phyloP scores from a whole-genome alignment of 169 alveolate genomes.

The Plasmodium gaboni region DNA sequence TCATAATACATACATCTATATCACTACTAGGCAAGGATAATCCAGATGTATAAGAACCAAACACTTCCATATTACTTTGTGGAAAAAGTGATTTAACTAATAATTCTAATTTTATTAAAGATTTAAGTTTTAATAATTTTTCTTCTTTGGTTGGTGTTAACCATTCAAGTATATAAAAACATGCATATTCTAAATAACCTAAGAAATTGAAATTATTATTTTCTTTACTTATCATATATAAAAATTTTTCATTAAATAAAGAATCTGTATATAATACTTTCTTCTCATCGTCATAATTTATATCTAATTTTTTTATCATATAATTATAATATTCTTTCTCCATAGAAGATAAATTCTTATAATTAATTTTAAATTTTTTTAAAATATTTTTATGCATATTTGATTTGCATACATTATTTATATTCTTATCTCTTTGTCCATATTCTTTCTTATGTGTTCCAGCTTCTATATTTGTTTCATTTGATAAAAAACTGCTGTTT shows the following conservation, averaged over 20 bases:
- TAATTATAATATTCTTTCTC: conserved; percentile 44
- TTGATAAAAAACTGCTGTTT: too few species aligned
- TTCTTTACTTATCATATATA: conserved; percentile 17
- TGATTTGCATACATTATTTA: too few species aligned
- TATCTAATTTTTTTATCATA: conserved; percentile 55
- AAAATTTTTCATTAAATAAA: conserved; percentile 21
- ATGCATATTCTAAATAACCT: conserved; percentile 61
- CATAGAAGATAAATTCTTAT: conserved; percentile 8
- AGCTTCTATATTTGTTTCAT: too few species aligned
- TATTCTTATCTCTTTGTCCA: too few species aligned
- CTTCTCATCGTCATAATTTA: conserved; percentile 28
- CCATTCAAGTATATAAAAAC: conserved; percentile 57
- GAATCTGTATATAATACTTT: conserved; percentile 38
- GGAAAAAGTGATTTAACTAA: conserved; percentile 56
- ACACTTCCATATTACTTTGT: conserved; percentile 35
- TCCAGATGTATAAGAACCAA: conserved; percentile 69
- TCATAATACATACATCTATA: conserved; percentile 57
- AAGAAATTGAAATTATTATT: conserved; percentile 4
- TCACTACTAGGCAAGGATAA: conserved; percentile 67
- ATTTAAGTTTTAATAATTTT: conserved; percentile 40
- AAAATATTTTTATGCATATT: not conserved
- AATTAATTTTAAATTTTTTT: conserved; percentile 33
- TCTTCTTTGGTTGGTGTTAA: conserved; percentile 71
- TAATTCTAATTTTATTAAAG: conserved; percentile 43
- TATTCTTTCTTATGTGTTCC: too few species aligned